These are phyloP conservation scores for Stereum hirsutum DNA, from an alignment of 1,284 basidiomycete genomes.

Conservation along the genomic window DNA sequence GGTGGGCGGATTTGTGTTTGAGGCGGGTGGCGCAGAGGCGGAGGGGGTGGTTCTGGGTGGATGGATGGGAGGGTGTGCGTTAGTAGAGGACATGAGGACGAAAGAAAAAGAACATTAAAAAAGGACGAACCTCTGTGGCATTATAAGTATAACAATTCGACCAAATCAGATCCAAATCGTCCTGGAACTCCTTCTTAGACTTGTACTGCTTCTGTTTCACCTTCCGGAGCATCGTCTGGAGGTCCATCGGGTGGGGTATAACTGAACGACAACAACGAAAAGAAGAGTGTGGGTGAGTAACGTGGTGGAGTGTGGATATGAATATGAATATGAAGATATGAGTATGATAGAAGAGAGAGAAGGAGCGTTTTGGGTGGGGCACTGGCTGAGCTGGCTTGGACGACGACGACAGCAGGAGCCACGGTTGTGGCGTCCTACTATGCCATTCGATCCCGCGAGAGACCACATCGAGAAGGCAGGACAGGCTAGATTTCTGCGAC, in stretches of 20 bases:
- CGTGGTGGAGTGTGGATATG: too few species aligned
- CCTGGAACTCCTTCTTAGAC: constrained; percentile 87
- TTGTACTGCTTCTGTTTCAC: constrained; percentile 89
- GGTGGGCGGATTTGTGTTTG: constrained; percentile 69
- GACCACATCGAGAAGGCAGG: too few species aligned
- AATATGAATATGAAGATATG: too few species aligned
- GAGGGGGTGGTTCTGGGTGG: constrained; percentile 62
- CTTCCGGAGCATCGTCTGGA: constrained; percentile 87
- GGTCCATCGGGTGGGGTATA: constrained; percentile 89
- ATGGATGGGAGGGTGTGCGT: not conserved
- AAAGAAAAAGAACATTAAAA: not conserved
- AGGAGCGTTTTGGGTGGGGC: too few species aligned
- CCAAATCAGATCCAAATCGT: constrained; percentile 96
- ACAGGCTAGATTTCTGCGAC: too few species aligned
- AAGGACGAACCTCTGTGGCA: constrained; percentile 71
- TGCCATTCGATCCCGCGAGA: too few species aligned
- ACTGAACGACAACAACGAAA: constrained; percentile 41
- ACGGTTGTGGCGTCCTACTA: too few species aligned
- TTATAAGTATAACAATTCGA: constrained; percentile 94
- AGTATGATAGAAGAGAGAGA: too few species aligned
- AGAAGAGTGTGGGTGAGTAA: constrained; percentile 10
- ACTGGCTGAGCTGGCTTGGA: too few species aligned
- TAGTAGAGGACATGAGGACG: not conserved
- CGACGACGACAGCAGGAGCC: too few species aligned
- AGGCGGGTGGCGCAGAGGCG: constrained; percentile 72